Conservation (phyloP, 1,139 yeast genomes). For the Debaryomyces udenii region DNA sequence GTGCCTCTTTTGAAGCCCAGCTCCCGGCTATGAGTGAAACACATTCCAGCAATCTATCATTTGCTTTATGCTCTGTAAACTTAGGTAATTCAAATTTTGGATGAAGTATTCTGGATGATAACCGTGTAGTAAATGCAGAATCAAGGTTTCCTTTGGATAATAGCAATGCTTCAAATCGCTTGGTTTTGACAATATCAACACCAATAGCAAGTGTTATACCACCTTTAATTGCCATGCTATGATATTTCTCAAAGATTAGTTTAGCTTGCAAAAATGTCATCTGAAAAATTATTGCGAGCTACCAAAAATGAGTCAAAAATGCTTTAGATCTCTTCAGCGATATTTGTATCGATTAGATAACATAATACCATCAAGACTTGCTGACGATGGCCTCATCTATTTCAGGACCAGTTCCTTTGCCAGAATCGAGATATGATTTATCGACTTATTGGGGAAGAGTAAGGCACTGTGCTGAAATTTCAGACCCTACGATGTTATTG, state of each 20-base stretch:
- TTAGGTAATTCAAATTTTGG: conserved; percentile 46
- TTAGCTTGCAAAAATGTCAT: background rate
- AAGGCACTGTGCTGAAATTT: conserved; percentile 86
- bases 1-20: conserved; percentile 81
- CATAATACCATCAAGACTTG: too few relatives aligned
- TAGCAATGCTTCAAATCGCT: conserved; percentile 53
- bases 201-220: conserved; percentile 53
- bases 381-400: conserved; percentile 79
- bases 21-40: conserved; percentile 52
- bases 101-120: conserved; percentile 55
- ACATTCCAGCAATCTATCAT: conserved; percentile 24
- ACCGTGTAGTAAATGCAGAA: conserved; percentile 35
- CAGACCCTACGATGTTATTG: conserved; percentile 89
- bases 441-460: conserved; percentile 91
- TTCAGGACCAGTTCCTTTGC: conserved; percentile 77
- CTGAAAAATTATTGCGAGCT: too few relatives aligned
- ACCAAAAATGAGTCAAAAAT: background rate
- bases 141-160: conserved; percentile 17
- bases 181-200: conserved; percentile 56
- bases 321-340: background rate
- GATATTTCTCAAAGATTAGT: background rate
- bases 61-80: conserved; percentile 24
- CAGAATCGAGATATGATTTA: conserved; percentile 77
- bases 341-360: too few relatives aligned
- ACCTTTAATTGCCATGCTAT: conserved; percentile 4